Conservation (phyloP, 768 basidiomycete species). For the Leccinum imitatum region DNA sequence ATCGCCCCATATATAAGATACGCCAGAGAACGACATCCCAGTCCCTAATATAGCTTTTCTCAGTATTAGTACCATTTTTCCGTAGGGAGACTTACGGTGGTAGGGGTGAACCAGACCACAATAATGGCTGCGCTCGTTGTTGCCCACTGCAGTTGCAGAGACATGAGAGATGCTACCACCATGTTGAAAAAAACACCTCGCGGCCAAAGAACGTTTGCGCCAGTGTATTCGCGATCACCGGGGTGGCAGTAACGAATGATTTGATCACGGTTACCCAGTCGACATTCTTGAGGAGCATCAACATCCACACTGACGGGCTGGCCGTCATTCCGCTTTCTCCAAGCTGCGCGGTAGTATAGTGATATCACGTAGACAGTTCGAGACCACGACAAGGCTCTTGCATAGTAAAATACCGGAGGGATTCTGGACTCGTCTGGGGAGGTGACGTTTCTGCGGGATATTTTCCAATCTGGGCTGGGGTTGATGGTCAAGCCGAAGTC, state of each 20-base stretch:
- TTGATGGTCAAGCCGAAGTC: slow-evolving; percentile 21
- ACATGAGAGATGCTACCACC: slow-evolving; percentile 28
- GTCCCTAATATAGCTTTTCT: slow-evolving; percentile 11
- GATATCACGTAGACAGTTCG: slow-evolving; percentile 17
- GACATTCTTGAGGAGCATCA: slow-evolving; percentile 12
- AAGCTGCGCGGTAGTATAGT: slow-evolving; percentile 19
- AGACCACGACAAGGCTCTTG: slow-evolving; percentile 24
- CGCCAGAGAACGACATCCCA: slow-evolving; percentile 36
- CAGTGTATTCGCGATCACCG: neutral
- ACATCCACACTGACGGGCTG: neutral
- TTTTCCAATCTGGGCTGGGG: slow-evolving; percentile 5
- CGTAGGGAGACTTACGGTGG: slow-evolving; percentile 14
- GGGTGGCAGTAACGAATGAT: slow-evolving; percentile 21
- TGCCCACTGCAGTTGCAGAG: slow-evolving; percentile 34
- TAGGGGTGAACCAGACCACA: slow-evolving; percentile 32
- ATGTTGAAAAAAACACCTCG: slow-evolving; percentile 26
- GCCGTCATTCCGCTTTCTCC: slow-evolving; percentile 5
- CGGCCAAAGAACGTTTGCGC: slow-evolving; percentile 17
- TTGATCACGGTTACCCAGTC: slow-evolving; percentile 21
- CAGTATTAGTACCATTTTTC: neutral
- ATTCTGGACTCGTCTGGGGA: slow-evolving; percentile 27
- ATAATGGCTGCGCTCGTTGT: slow-evolving; percentile 31
- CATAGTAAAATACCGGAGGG: slow-evolving; percentile 28
- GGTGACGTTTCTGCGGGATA: neutral
- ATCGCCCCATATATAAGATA: slow-evolving; percentile 31